Evolutionary conservation across 192 early-diverging fungal species (phyloP), one percentile per base, ranked within the genome.

Genomic region (Phycomyces nitens): DNA sequence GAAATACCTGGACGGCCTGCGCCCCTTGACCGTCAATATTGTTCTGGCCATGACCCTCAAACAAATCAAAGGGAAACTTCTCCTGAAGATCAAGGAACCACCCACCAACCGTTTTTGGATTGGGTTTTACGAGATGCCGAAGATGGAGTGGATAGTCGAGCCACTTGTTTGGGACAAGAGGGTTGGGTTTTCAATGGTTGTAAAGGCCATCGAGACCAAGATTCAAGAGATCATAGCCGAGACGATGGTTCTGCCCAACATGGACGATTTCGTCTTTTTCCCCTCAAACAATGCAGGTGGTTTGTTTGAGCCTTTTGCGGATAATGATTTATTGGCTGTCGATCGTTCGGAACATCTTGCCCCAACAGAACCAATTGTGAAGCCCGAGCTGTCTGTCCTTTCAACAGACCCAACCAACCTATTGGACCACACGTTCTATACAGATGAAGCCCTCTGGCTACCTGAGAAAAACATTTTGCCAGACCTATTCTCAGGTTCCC

Each of bases 211-310:
- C 53, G 89, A 94, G 69, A 78, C 83, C 43, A 84, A 93, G 66
- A 84, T 97, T 38, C 84, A 92, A 70, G 91, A 94, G 42, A 85
- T 91, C 56, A 76, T 97, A 53, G 80, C 84, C 16, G 86, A 88
- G 47, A 86, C 88, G 10, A 75, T 97, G 62, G 90, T 97, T 14
- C 66, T 94, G 56, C 95, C 95, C 4, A 88, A 95, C 60, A 89
- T 97, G 87, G 95, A 97, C 70, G 91, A 95, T 63, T 83, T 85
- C 0, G 80, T 85, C 11, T 95, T 97, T 72, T 94, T 91, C 77
- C 75, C 80, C 18, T 75, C 85, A 2, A 47, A 70, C 34, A 80
- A 82, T 21, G 70, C 66, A 2, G 82, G 87, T 23, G 89, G 84
- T 0, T 80, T 91, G 22, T 80, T 43, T 20, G 58, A 42, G 29